Conservation (phyloP, 345 rosid species). For the Eucalyptus curtisii region DNA sequence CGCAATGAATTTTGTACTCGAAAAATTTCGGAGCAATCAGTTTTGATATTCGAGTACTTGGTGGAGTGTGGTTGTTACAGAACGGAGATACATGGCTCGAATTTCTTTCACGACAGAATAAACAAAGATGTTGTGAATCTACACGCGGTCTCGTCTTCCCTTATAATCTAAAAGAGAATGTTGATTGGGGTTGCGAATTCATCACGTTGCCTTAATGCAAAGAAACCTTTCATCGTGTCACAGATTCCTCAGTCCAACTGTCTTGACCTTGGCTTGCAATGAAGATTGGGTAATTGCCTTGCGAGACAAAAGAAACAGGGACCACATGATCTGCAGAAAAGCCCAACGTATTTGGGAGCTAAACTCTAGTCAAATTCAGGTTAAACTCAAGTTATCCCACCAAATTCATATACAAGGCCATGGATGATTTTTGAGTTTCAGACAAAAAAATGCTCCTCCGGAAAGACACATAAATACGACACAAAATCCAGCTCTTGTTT, state of each 20-base stretch:
- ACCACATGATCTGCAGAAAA: neutral
- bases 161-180: neutral
- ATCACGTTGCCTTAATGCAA: neutral
- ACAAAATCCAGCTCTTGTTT: neutral
- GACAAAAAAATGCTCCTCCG: neutral
- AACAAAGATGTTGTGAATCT: accelerated
- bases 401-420: neutral
- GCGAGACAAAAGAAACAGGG: neutral
- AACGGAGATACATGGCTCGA: neutral
- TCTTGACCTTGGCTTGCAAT: neutral
- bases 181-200: neutral
- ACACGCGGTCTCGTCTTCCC: neutral
- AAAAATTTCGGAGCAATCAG: neutral
- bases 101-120: neutral
- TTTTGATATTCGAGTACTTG: neutral
- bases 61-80: neutral
- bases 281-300: neutral
- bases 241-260: neutral
- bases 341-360: neutral
- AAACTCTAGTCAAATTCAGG: neutral
- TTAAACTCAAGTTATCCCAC: neutral
- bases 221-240: neutral
- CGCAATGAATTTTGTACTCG: neutral
- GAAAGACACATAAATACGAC: neutral
- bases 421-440: neutral